Evolutionary conservation across 2,329 filamentous ascomycete genomes (phyloP), one percentile per base, ranked within the genome.

Genomic region (Microsporum canis): DNA sequence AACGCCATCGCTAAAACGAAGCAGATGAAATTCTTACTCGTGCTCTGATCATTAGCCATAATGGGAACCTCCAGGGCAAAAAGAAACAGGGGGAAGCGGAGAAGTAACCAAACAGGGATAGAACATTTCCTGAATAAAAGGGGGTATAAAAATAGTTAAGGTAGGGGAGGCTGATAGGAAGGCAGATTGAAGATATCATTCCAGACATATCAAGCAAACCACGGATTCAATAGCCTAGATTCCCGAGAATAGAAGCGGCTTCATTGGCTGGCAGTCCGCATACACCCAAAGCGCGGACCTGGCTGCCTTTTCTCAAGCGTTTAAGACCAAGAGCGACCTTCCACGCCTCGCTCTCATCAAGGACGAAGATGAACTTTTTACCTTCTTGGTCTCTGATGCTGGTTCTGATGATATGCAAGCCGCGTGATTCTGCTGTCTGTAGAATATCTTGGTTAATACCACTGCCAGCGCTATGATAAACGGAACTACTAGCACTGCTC

Each of bases 281-380:
- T 45, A 81, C 79, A 14, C 78, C 80, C 67, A 86, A 64, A 33
- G 78, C 76, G 62, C 82, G 73, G 34, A 83, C 81, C 66, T 82
- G 78, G 60, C 77, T 79, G 14, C 84, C 82, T 64, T 79, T 78
- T 56, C 79, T 74, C 63, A 86, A 71, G 31, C 80, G 75, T 68
- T 82, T 77, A 49, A 86, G 71, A 1, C 84, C 84, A 45, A 82
- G 72, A 0, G 80, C 80, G 23, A 86, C 79, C 70, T 86, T 86
- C 82, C 82, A 86, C 41, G 79, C 82, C 68, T 86, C 83, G 14
- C 73, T 77, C 61, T 83, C 78, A 49, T 79, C 77, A 59, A 86
- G 71, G 23, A 86, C 75, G 66, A 86, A 86, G 65, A 84, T 79
- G 66, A 84, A 86, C 65, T 78, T 78, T 67, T 83, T 84, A 63